Evolutionary conservation across 1,284 basidiomycete genomes (phyloP).

Genomic region (Irpex sp.): DNA sequence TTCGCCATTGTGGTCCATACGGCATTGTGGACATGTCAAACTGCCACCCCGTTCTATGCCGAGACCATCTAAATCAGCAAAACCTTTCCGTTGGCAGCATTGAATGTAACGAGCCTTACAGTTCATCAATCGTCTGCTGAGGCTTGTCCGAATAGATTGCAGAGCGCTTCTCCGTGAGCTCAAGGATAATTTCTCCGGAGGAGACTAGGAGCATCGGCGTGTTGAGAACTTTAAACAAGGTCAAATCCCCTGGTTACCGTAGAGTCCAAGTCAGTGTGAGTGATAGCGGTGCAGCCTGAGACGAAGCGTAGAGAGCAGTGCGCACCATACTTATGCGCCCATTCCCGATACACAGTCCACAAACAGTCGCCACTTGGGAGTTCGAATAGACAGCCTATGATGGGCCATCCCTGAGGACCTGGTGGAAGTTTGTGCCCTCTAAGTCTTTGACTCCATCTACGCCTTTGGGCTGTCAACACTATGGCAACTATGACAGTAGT

Average conservation of each 20-base stretch:
- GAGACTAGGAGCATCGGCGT: not conserved
- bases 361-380: not conserved
- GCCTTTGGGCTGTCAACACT: not conserved
- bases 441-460: not conserved
- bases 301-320: not conserved
- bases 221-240: conserved; percentile 2
- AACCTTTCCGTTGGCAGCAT: not conserved
- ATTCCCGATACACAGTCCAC: not conserved
- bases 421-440: not conserved
- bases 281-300: not conserved
- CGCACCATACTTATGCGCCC: not conserved
- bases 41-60: conserved; percentile 10
- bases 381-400: conserved; percentile 3
- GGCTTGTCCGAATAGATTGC: conserved; percentile 8
- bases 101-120: not conserved
- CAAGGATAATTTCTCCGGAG: conserved; percentile 1
- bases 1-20: conserved; percentile 39
- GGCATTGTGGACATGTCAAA: conserved; percentile 32
- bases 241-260: not conserved
- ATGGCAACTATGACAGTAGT: not conserved
- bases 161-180: conserved; percentile 11
- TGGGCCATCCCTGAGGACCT: conserved; percentile 4
- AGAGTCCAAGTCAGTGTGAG: not conserved
- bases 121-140: not conserved
- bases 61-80: not conserved